Evolutionary conservation across 768 basidiomycete genomes (phyloP), one percentile per base, ranked within the genome.

Genomic region (Heimioporus sp.): DNA sequence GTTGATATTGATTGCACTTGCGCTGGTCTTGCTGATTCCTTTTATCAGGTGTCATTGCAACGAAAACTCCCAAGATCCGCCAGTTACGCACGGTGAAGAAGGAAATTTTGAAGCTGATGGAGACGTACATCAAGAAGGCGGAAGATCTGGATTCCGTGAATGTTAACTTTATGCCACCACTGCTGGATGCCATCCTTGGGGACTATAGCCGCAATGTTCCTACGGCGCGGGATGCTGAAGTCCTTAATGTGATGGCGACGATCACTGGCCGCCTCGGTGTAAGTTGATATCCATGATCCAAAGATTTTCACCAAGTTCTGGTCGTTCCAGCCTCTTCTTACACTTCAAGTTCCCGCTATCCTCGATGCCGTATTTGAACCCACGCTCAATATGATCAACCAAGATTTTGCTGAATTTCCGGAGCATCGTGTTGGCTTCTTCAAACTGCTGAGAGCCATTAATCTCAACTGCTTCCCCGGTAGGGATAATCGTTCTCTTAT

Each of bases 351-450:
- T 16, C 90, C 91, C 3, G 89, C 96, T 10, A 90, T 97, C 53
- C 80, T 99, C 45, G 96, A 98, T 63, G 94, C 96, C 10, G 92
- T 98, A 43, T 98, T 99, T 65, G 95, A 98, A 70, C 90, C 92
- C 40, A 99, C 97, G 5, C 74, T 99, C 52, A 87, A 85, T 62
- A 99, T 98, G 97, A 99, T 99, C 69, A 98, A 98, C 71, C 92
- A 97, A 78, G 96, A 99, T 76, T 96, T 98, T 60, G 76, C 95
- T n/a, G 97, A 98, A 72, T 99, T 81, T 75, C 97, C 97, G 10
- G 97, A 99, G 67, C 96, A 98, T 67, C 90, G 97, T 52, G 86
- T 87, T 37, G 96, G 94, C 49, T 96, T 99, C 82, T 99, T 92
- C 80, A 94, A 91, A 71, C 80, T 99, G 52, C 77, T 99, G 41